Evolutionary conservation across 169 alveolate species (phyloP), one percentile per base, ranked within the genome.

Genomic region (Plasmodium inui): DNA sequence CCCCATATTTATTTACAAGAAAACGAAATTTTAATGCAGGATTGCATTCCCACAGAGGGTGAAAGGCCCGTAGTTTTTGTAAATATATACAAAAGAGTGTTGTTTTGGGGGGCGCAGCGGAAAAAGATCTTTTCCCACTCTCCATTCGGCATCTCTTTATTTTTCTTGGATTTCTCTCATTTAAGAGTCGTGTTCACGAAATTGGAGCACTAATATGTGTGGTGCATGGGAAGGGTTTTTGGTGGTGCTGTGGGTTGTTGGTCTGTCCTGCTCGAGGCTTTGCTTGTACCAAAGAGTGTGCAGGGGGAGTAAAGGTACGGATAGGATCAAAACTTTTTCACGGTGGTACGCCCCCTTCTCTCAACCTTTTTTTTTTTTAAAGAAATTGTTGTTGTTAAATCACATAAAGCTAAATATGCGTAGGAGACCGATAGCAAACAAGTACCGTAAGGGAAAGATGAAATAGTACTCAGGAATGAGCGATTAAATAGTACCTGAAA

Each of bases 391-490:
- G 61, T 50, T 71, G 98, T 95, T 98, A 96, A 96, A 96, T 90
- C 98, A 96, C 96, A 97, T 96, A 96, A 96, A 97, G 98, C 98
- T 96, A 96, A 96, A 96, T 96, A 98, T 94, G 28, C 96, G 96
- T 95, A 97, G 97, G 98, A 98, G 97, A 97, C 98, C 98, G 98
- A 97, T 97, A 96, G 99, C 98, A 98, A 93, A 97, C 98, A 97
- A 97, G 98, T 96, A 97, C 99, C 97, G 98, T 96, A 97, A 97
- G 97, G 98, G 99, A 98, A 98, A 97, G 98, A 97, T 97, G 99
- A 98, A 97, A 98, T 71, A 98, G 98, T 93, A 96, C 98, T 96
- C 97, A 96, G 98, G 96, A 96, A 96, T 97, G 98, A 97, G 98
- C 94, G 97, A 96, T 97, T 97, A 97, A 97, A 96, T 95, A 97